Conservation (phyloP, 2,329 filamentous ascomycete genomes). For the Xylariaceae sp. region DNA sequence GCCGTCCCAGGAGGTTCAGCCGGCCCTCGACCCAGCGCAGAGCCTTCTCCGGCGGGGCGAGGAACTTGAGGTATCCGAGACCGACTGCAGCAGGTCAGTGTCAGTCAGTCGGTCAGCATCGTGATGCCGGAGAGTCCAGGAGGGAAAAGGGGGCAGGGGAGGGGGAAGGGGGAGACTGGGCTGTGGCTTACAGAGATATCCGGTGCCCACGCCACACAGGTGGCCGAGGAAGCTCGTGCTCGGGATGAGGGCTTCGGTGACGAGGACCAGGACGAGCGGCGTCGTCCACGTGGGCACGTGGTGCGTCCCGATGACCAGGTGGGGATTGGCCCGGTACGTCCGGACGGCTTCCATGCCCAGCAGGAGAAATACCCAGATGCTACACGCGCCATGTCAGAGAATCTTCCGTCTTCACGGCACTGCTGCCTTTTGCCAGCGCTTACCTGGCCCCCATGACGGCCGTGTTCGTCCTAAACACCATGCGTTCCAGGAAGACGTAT, state of each 20-base stretch:
- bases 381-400: constrained; percentile 31
- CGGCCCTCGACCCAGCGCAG: constrained; percentile 84
- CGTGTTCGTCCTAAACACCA: constrained; percentile 63
- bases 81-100: constrained; percentile 48
- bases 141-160: too few relatives aligned
- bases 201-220: constrained; percentile 72
- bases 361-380: constrained; percentile 88
- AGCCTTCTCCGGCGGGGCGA: constrained; percentile 82
- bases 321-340: constrained; percentile 73
- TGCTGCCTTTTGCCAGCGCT: constrained; percentile 16
- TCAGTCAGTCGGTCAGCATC: constrained; percentile 11
- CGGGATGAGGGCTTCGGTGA: constrained; percentile 70
- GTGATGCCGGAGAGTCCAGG: background rate
- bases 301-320: constrained; percentile 54
- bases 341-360: constrained; percentile 80
- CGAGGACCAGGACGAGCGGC: constrained; percentile 67
- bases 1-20: constrained; percentile 71
- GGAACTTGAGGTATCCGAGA: constrained; percentile 78
- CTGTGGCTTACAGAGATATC: constrained; percentile 67
- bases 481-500: constrained; percentile 73
- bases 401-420: background rate
- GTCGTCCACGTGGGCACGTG: constrained; percentile 89
- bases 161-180: background rate
- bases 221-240: constrained; percentile 81
- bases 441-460: constrained; percentile 78